phyloP scores from a whole-genome alignment of 371 early-diverging fungal species.

The Edhazardia aedis region DNA sequence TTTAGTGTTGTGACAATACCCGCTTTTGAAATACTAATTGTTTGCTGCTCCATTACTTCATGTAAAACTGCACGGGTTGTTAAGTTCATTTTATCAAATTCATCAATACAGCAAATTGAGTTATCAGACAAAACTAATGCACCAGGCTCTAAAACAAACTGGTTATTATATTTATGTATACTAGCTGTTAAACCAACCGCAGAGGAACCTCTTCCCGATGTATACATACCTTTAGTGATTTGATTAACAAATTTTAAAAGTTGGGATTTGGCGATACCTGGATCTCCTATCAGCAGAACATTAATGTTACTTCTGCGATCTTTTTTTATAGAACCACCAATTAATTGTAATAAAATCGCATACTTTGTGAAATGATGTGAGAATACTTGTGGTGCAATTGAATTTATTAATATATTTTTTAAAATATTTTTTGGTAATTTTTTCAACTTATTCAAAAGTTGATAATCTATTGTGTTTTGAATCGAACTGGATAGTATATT shows the following conservation, averaged over 20 bases:
- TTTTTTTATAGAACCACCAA: conserved; percentile 60
- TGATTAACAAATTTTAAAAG: conserved; percentile 76
- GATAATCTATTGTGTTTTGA: neutral
- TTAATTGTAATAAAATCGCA: conserved; percentile 75
- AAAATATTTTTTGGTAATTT: conserved; percentile 49
- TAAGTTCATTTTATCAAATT: conserved; percentile 74
- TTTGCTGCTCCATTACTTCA: conserved; percentile 47
- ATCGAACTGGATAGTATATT: neutral
- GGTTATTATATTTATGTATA: conserved; percentile 77
- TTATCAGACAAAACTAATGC: conserved; percentile 88
- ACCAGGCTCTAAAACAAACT: conserved; percentile 88
- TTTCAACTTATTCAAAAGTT: neutral
- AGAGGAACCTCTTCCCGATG: conserved; percentile 87
- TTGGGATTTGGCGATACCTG: conserved; percentile 93
- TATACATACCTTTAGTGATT: conserved; percentile 84
- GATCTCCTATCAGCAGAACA: conserved; percentile 58
- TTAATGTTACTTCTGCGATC: conserved; percentile 45
- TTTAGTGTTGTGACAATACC: conserved; percentile 48
- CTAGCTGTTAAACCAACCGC: conserved; percentile 96
- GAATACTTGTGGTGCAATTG: conserved; percentile 77
- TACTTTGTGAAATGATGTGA: conserved; percentile 91
- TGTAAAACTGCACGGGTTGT: conserved; percentile 43
- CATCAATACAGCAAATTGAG: conserved; percentile 96
- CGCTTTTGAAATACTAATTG: conserved; percentile 30
- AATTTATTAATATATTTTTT: conserved; percentile 42